Conservation (phyloP, 352 stramenopile species). For the Phytophthora crassamura region DNA sequence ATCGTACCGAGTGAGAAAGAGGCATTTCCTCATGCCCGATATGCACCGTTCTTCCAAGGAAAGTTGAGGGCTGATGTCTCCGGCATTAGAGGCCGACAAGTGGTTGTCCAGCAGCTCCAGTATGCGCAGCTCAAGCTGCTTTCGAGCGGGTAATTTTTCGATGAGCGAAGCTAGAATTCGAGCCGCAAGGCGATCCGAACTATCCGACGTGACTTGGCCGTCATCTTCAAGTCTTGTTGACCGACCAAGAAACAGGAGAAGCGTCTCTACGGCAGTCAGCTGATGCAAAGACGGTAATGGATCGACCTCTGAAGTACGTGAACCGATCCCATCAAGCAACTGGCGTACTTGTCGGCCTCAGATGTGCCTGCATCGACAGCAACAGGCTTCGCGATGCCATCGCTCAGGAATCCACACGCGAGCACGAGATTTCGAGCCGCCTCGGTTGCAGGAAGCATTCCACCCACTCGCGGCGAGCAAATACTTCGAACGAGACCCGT, state of each 20-base stretch:
- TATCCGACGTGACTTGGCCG: constrained; percentile 7
- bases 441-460: constrained; percentile 9
- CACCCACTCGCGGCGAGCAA: constrained; percentile 1
- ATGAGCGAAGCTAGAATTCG: constrained; percentile 14
- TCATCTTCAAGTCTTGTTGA: constrained; percentile 4
- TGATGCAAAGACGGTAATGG: background rate
- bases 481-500: constrained; percentile 25
- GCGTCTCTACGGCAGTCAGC: constrained; percentile 19
- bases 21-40: constrained; percentile 27
- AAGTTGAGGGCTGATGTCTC: background rate
- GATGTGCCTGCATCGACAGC: constrained; percentile 12
- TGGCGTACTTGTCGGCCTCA: background rate
- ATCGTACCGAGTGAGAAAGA: constrained; percentile 51
- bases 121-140: constrained; percentile 11
- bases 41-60: constrained; percentile 31
- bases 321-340: background rate
- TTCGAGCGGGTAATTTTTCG: constrained; percentile 22
- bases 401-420: constrained; percentile 19
- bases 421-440: constrained; percentile 19
- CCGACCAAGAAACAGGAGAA: constrained; percentile 26
- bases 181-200: constrained; percentile 24
- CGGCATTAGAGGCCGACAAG: background rate
- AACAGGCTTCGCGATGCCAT: constrained; percentile 12
- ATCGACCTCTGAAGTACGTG: background rate
- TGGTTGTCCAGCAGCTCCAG: constrained; percentile 13